Conservation (phyloP, 2,329 filamentous ascomycete species). For the Fusarium sp. region DNA sequence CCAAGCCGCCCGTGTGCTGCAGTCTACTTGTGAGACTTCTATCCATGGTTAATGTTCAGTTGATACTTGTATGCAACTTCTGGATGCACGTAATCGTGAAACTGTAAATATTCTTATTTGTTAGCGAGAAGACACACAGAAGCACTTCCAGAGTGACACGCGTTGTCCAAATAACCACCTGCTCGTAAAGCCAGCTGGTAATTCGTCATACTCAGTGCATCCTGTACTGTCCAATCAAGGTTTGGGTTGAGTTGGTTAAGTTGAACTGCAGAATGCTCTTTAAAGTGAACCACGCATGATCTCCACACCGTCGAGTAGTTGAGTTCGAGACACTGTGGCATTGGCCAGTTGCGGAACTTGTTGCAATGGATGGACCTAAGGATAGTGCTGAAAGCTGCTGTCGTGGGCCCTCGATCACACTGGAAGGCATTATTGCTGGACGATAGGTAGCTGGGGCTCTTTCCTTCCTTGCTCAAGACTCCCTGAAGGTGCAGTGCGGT, state of each 20-base stretch:
- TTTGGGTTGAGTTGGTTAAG: conserved; percentile 5
- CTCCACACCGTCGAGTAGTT: conserved; percentile 11
- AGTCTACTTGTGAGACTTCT: background rate
- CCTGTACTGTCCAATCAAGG: conserved; percentile 21
- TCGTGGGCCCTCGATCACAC: conserved; percentile 1
- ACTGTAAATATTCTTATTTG: background rate
- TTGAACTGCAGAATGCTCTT: conserved; percentile 14
- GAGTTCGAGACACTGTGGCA: background rate
- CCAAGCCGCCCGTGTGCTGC: background rate
- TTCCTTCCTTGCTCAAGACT: background rate
- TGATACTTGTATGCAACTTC: background rate
- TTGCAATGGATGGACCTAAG: background rate
- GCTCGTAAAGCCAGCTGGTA: background rate
- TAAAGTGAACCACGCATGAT: conserved; percentile 14
- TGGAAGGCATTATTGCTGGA: background rate
- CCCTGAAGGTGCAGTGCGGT: conserved; percentile 1
- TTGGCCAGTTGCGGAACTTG: background rate
- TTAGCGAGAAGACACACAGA: background rate
- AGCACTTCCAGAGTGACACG: background rate
- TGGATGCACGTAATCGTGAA: too few species aligned
- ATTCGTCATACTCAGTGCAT: conserved; percentile 9
- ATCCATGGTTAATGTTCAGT: background rate
- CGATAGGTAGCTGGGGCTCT: background rate
- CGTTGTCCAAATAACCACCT: background rate
- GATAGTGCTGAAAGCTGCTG: background rate